Evolutionary conservation across 192 early-diverging fungal species (phyloP), one percentile per base, ranked within the genome.

Genomic region (Coemansia umbellata): DNA sequence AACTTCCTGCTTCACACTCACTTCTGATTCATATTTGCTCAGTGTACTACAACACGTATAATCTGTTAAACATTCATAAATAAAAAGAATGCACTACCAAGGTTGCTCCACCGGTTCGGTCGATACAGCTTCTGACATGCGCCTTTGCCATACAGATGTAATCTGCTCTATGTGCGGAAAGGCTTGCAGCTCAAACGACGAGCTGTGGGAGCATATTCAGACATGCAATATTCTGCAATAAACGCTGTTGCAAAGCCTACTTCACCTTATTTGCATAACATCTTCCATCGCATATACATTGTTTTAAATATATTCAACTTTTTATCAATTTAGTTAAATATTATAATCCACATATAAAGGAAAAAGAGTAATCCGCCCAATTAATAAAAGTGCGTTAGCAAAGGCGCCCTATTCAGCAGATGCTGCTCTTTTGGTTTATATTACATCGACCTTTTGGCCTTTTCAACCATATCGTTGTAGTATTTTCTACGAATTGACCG

Each of bases 131-230:
- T 24, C 17, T 36, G 2, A 3, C 42, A 32, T 66, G 39, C 41
- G 63, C 21, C 55, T 19, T 1, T 35, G 31, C 28, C 47, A 24
- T 3, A 45, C 41, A 11, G 23, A 55, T 26, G 6, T 64, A 27
- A 31, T 37, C 22, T 76, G 73, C 56, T 68, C 73, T 11, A 65
- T 76, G 60, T 76, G 73, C 31, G 73, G 73, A 21, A 61, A 64
- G 21, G 11, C 54, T 4, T 68, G 61, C 60, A 51, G 37, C 54
- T 53, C 59, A 21, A 64, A 52, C 56, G 66, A 68, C 30, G 73
- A 68, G 57, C 60, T 76, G 50, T 76, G 73, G 73, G 61, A 69
- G 53, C 73, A 76, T 31, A 31, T 76, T 10, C 73, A 76, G 50
- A 58, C 54, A 13, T 76, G 73, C 66, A 60, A 76, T 35, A 69